phyloP scores from a whole-genome alignment of 306 rosid genomes.

The Citrullus amarus region DNA sequence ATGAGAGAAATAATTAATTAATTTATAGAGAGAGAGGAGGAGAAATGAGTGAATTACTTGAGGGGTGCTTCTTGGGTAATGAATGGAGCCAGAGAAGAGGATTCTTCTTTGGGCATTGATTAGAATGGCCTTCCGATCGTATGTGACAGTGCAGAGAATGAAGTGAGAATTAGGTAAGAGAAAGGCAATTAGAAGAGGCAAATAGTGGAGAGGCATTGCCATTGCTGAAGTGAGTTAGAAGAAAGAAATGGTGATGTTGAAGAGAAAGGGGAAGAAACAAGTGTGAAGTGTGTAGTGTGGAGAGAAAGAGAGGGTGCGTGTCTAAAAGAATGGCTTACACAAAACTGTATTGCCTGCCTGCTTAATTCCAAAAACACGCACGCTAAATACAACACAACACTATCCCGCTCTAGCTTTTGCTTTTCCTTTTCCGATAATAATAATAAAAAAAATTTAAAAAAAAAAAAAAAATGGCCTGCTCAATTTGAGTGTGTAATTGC shows the following conservation, averaged over 20 bases:
- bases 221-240: neutral
- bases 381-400: neutral
- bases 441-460: too few species aligned
- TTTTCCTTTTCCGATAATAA: too few species aligned
- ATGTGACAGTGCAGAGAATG: conserved; percentile 47
- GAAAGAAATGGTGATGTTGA: neutral
- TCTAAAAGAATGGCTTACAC: neutral
- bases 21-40: neutral
- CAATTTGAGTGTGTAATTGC: too few species aligned
- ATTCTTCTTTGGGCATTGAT: conserved; percentile 82
- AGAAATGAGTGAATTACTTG: conserved; percentile 33
- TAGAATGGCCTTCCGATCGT: conserved; percentile 70
- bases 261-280: neutral
- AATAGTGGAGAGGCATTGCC: neutral
- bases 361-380: neutral
- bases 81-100: conserved; percentile 93
- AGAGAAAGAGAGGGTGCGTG: neutral
- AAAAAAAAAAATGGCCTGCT: too few species aligned
- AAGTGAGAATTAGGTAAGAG: conserved; percentile 19
- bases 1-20: neutral
- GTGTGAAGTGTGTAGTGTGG: neutral
- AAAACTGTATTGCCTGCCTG: neutral
- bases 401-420: too few species aligned
- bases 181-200: neutral
- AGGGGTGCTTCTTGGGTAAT: conserved; percentile 96